phyloP scores from a whole-genome alignment of 352 stramenopile species.

The Phytophthora europaea region DNA sequence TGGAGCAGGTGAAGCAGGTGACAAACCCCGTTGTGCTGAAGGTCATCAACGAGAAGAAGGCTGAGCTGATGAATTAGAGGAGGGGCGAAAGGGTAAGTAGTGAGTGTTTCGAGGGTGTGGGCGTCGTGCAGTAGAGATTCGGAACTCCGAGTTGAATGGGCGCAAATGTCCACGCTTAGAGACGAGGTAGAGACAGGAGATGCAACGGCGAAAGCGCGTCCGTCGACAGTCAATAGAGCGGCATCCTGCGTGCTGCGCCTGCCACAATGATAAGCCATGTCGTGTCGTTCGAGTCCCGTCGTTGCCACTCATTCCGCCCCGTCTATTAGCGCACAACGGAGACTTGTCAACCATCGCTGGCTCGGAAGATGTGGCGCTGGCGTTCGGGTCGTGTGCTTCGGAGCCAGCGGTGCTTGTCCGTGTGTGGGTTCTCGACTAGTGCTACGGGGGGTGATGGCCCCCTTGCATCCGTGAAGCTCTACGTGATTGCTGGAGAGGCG shows the following conservation, averaged over 20 bases:
- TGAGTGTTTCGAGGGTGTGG: slow-evolving; percentile 30
- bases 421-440: slow-evolving; percentile 28
- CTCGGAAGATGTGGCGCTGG: slow-evolving; percentile 28
- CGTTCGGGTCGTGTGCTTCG: slow-evolving; percentile 10
- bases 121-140: slow-evolving; percentile 17
- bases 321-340: slow-evolving; percentile 20
- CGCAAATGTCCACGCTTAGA: slow-evolving; percentile 21
- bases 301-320: slow-evolving; percentile 17
- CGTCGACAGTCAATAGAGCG: slow-evolving; percentile 47
- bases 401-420: slow-evolving; percentile 6
- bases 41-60: slow-evolving; percentile 72
- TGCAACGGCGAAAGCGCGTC: slow-evolving; percentile 11
- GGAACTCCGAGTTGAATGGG: slow-evolving; percentile 6
- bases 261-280: slow-evolving; percentile 27
- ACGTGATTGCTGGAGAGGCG: slow-evolving; percentile 77
- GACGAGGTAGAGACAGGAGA: slow-evolving; percentile 41
- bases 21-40: slow-evolving; percentile 69
- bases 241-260: slow-evolving; percentile 34
- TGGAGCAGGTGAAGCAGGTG: slow-evolving; percentile 63
- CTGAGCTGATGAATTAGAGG: slow-evolving; percentile 64
- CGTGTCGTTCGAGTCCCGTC: slow-evolving; percentile 15
- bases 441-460: not conserved
- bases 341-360: slow-evolving; percentile 15
- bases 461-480: slow-evolving; percentile 43
- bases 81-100: not conserved